Evolutionary conservation across 2,329 filamentous ascomycete genomes (phyloP).

Genomic region (Aspergillus latus): DNA sequence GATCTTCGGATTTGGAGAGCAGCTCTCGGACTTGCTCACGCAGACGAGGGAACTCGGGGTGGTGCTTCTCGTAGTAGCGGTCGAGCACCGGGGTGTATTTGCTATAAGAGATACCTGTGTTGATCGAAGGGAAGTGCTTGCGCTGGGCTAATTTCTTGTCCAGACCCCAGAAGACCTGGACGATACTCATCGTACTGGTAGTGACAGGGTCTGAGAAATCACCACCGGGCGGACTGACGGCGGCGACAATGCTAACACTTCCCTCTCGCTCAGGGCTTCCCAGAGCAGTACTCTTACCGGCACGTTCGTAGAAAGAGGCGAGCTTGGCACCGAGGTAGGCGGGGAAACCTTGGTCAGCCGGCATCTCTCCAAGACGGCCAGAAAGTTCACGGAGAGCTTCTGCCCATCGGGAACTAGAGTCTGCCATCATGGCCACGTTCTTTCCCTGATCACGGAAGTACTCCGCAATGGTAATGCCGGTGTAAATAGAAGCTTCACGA

Average conservation of each 20-base stretch:
- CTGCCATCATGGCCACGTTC: slow-evolving; percentile 99
- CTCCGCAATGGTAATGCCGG: slow-evolving; percentile 89
- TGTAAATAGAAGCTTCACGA: slow-evolving; percentile 98
- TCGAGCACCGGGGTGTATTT: slow-evolving; percentile 91
- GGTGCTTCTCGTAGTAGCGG: slow-evolving; percentile 90
- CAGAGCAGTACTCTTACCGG: slow-evolving; percentile 79
- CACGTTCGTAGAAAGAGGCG: slow-evolving; percentile 98
- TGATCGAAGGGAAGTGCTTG: slow-evolving; percentile 99
- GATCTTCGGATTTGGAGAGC: slow-evolving; percentile 89
- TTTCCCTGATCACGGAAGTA: slow-evolving; percentile 98
- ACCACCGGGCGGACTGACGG: slow-evolving; percentile 94
- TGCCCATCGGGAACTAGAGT: slow-evolving; percentile 96
- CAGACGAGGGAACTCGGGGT: slow-evolving; percentile 89
- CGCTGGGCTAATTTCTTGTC: slow-evolving; percentile 99
- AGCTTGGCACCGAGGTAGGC: slow-evolving; percentile 96
- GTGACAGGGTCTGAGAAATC: slow-evolving; percentile 99
- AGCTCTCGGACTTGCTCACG: slow-evolving; percentile 93
- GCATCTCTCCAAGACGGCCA: slow-evolving; percentile 98
- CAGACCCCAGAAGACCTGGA: slow-evolving; percentile 99
- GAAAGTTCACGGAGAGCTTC: slow-evolving; percentile 98
- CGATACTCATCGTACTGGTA: slow-evolving; percentile 87
- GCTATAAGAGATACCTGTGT: slow-evolving; percentile 90
- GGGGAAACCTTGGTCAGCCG: slow-evolving; percentile 98
- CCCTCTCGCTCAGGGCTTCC: slow-evolving; percentile 86
- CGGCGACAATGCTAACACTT: slow-evolving; percentile 96